These are phyloP conservation scores for Cryptococcus sp. DNA, from an alignment of 1,284 basidiomycete genomes.

Conservation along the genomic window DNA sequence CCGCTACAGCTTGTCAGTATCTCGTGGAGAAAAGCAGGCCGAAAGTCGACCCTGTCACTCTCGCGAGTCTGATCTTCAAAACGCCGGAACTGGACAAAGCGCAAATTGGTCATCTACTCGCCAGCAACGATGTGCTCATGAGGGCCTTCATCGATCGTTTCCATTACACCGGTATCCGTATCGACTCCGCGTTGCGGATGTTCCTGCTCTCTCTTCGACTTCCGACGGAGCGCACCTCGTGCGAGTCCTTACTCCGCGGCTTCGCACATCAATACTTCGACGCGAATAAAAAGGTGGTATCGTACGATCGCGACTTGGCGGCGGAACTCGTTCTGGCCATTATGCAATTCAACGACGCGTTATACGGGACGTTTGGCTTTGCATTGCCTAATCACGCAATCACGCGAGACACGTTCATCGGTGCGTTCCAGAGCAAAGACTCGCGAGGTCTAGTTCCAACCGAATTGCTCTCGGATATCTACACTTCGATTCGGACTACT, in stretches of 20 bases:
- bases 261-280: conserved; percentile 88
- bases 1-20: conserved; percentile 68
- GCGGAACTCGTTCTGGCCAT: conserved; percentile 78
- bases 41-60: conserved; percentile 64
- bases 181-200: conserved; percentile 85
- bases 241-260: conserved; percentile 65
- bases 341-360: conserved; percentile 62
- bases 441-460: conserved; percentile 68
- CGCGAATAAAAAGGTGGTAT: conserved; percentile 75
- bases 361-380: conserved; percentile 57
- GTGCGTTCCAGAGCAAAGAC: conserved; percentile 75
- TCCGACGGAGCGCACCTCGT: conserved; percentile 64
- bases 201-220: conserved; percentile 81
- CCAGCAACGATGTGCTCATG: conserved; percentile 70
- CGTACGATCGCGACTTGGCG: conserved; percentile 76
- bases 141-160: conserved; percentile 85
- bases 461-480: conserved; percentile 72
- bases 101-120: conserved; percentile 80
- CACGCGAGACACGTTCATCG: conserved; percentile 71
- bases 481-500: conserved; percentile 71
- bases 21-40: conserved; percentile 61
- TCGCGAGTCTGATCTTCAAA: conserved; percentile 82
- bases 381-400: conserved; percentile 67
- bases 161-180: conserved; percentile 74
- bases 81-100: conserved; percentile 79